Conservation (phyloP, 306 rosid genomes). For the Delonix regia region DNA sequence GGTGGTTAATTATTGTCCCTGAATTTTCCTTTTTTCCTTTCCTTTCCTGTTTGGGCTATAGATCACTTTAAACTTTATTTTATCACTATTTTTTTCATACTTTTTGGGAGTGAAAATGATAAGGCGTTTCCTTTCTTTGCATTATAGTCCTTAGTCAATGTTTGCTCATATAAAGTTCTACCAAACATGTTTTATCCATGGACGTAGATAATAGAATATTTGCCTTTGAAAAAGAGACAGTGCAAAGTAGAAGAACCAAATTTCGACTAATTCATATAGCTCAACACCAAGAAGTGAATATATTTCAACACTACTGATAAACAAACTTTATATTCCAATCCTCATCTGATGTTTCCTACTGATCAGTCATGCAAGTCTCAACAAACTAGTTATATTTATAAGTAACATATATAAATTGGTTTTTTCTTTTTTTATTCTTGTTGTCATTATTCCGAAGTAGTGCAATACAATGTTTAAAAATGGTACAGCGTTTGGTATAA, state of each 20-base stretch:
- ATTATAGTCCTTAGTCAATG: background rate
- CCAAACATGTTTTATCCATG: background rate
- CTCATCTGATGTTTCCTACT: too few relatives aligned
- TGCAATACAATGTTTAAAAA: background rate
- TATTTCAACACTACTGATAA: background rate
- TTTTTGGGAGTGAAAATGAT: background rate
- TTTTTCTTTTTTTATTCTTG: too few relatives aligned
- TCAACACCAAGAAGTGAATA: background rate
- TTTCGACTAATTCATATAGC: background rate
- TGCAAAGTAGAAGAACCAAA: background rate
- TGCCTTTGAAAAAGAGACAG: background rate
- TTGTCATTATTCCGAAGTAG: too few relatives aligned
- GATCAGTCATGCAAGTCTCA: too few relatives aligned
- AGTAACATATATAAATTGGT: too few relatives aligned
- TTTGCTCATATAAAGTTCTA: background rate
- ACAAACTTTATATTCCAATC: too few relatives aligned
- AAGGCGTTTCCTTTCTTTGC: background rate
- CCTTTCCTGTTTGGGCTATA: background rate
- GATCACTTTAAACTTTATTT: background rate
- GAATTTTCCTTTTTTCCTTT: background rate
- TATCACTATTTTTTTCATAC: background rate
- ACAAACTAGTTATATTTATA: too few relatives aligned
- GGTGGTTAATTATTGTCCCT: background rate
- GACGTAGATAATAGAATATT: background rate
- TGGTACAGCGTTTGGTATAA: background rate